Evolutionary conservation across 352 stramenopile species (phyloP).

Genomic region (Globisporangium iwayamae): DNA sequence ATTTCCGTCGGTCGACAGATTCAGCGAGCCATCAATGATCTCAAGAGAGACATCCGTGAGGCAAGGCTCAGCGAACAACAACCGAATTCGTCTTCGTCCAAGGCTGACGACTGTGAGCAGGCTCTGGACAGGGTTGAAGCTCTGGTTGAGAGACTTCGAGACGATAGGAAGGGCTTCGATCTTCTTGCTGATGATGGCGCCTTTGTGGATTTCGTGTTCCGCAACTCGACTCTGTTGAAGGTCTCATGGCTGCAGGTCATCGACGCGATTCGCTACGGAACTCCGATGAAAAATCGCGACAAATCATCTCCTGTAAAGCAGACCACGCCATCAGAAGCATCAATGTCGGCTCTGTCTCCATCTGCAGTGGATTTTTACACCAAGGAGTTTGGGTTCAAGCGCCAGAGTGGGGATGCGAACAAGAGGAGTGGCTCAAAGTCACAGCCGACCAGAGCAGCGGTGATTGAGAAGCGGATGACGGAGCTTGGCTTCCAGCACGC

Average conservation of each 20-base stretch:
- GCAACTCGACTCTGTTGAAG: conserved; percentile 40
- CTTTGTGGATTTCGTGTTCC: conserved; percentile 66
- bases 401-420: background rate
- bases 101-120: background rate
- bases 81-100: background rate
- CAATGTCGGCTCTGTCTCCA: conserved; percentile 6
- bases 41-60: conserved; percentile 24
- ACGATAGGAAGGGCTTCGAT: conserved; percentile 27
- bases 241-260: conserved; percentile 52
- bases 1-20: conserved; percentile 22
- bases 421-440: conserved; percentile 3
- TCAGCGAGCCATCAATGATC: conserved; percentile 28
- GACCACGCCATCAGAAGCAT: background rate
- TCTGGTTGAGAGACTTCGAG: conserved; percentile 35
- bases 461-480: conserved; percentile 36
- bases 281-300: background rate
- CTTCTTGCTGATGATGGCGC: conserved; percentile 38
- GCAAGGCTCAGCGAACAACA: conserved; percentile 5
- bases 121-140: conserved; percentile 25
- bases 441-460: conserved; percentile 37
- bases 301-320: background rate
- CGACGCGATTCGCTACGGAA: conserved; percentile 36
- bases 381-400: conserved; percentile 35
- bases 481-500: conserved; percentile 41
- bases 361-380: conserved; percentile 27